Evolutionary conservation across 768 basidiomycete genomes (phyloP), one percentile per base, ranked within the genome.

Genomic region (Coprinopsis cinerea): DNA sequence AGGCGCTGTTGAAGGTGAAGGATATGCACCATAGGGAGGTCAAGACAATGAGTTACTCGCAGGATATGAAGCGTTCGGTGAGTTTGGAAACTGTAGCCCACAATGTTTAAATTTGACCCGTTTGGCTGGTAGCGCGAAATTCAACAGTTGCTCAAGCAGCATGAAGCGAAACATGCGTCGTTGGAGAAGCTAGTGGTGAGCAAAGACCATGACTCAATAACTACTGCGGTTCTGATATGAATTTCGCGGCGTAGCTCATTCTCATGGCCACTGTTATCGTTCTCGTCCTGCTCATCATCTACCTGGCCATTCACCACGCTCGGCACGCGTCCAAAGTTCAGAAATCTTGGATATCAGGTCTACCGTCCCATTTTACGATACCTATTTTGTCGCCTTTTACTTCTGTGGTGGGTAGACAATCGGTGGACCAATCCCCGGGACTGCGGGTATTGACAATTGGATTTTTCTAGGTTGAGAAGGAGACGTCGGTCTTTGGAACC

Each of bases 361-460:
- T 66, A 4, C 67, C 82, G 0, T 69, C 76, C 1, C 87, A 88
- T 59, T 87, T 87, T 61, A 88, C 86, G 0, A 83, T 89, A 20
- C 85, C 87, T 3, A 81, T 89, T 2, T 62, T 89, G 15, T 89
- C 87, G 0, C 87, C 86, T 0, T 89, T 88, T 56, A 77, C 85
- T 1, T 87, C 85, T 9, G 87, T 88, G 60, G 86, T 88, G 52
- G 49, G 77, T 68, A 2, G n/a, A n/a, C n/a, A n/a, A n/a, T n/a
- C n/a, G n/a, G n/a, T n/a, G n/a, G n/a, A n/a, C n/a, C n/a, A n/a
- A n/a, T n/a, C n/a, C n/a, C n/a, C n/a, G n/a, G n/a, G n/a, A n/a
- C n/a, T n/a, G n/a, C n/a, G n/a, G n/a, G n/a, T n/a, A n/a, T n/a
- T n/a, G n/a, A n/a, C n/a, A n/a, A n/a, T n/a, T n/a, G n/a, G n/a